Evolutionary conservation across 768 basidiomycete species (phyloP).

Genomic region (Podaxis mareebaensis): DNA sequence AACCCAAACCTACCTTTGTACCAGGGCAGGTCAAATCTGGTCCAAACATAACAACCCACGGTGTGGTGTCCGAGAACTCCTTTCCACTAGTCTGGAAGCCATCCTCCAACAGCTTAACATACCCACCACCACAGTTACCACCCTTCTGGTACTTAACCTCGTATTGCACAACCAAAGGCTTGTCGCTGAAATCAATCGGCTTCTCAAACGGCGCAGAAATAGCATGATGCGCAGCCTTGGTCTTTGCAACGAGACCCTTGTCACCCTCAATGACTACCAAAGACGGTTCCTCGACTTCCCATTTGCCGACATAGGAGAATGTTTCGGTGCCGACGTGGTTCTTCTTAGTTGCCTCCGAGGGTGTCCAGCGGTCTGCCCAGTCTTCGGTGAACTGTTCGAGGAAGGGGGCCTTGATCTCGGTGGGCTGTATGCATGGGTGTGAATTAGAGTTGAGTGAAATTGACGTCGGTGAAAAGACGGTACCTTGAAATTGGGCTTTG

Average conservation of each 20-base stretch:
- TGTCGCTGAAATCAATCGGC: constrained; percentile 76
- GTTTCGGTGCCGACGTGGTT: constrained; percentile 94
- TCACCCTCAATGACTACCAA: constrained; percentile 79
- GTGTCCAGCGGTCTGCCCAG: constrained; percentile 92
- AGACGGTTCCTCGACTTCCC: constrained; percentile 91
- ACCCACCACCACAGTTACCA: constrained; percentile 98
- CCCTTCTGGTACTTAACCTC: constrained; percentile 99
- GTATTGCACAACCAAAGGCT: constrained; percentile 95
- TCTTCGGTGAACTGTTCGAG: constrained; percentile 95
- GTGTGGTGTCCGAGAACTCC: constrained; percentile 92
- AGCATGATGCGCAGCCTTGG: constrained; percentile 97
- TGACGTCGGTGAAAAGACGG: constrained; percentile 5
- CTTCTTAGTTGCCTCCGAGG: constrained; percentile 98
- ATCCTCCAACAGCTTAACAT: constrained; percentile 93
- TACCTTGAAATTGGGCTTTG: constrained; percentile 72
- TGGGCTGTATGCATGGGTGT: constrained; percentile 49
- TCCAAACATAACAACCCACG: constrained; percentile 97
- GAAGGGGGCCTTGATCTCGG: constrained; percentile 83
- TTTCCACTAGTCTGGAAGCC: constrained; percentile 93
- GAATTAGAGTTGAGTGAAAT: constrained; percentile 15
- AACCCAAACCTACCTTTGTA: constrained; percentile 63
- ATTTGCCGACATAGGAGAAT: constrained; percentile 96
- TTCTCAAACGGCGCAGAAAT: constrained; percentile 89
- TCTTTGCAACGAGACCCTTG: constrained; percentile 91
- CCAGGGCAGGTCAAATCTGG: constrained; percentile 94